Evolutionary conservation across 768 basidiomycete genomes (phyloP), one percentile per base, ranked within the genome.

Genomic region (Leccinum boreale): DNA sequence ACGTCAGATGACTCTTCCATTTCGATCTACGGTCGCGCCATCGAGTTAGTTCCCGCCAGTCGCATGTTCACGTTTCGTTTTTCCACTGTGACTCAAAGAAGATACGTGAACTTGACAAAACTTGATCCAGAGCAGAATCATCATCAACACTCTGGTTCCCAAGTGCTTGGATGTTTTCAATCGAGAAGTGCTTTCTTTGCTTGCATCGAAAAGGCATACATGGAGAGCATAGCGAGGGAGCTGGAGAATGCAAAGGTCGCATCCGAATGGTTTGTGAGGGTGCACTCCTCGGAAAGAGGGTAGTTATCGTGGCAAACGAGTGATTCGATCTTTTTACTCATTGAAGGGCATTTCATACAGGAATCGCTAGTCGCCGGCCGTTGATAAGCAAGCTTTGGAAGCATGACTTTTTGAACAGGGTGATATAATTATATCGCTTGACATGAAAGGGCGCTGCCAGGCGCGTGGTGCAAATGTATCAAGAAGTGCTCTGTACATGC

Each of bases 161-260:
- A 77, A 77, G 56, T 75, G 77, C 63, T 58, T 54, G 2, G 67
- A 67, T 5, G 76, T 74, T 19, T 83, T 84, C 68, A 76, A 75
- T 51, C 63, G 65, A 10, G 70, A 64, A 3, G 36, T 83, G 5
- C 75, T 78, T 0, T 63, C 65, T 17, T 66, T 68, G 46, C 56
- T 85, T 14, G 75, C 74, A 2, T 70, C 62, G 8, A 81, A 81
- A 3, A 75, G 80, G 62, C 60, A 64, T 75, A 76, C 56, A 64
- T 57, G 3, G 81, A 84, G 59, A 75, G 83, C 48, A 53, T 79
- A 2, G 72, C 62, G 9, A 62, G 69, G 5, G 81, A 80, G 0
- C 62, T 85, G 47, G 79, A 51, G 24, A 51, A 59, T 21, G 26
- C 42, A 2, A 28, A 24, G 15, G 47, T 17, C 4, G 33, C 54